Evolutionary conservation across 2,329 filamentous ascomycete genomes (phyloP).

Genomic region (Paracoccidioides lutzii): DNA sequence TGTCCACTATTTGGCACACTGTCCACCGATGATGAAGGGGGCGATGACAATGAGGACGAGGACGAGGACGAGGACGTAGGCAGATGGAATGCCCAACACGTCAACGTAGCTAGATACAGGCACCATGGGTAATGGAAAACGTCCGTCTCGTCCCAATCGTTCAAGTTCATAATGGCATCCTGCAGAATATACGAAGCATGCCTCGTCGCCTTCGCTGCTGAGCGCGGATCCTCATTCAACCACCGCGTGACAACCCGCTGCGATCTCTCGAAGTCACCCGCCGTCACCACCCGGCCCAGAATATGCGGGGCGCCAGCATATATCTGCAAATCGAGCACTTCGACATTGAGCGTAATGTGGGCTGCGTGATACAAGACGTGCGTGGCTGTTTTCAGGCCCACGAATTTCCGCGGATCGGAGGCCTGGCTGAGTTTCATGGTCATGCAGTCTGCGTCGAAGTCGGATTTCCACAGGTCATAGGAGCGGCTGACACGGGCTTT

Average conservation of each 20-base stretch:
- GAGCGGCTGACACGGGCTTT: conserved; percentile 39
- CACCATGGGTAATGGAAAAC: conserved; percentile 52
- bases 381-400: conserved; percentile 37
- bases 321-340: conserved; percentile 50
- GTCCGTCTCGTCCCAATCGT: conserved; percentile 40
- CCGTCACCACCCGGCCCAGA: conserved; percentile 42
- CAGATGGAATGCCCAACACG: conserved; percentile 47
- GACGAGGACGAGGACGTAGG: conserved; percentile 13
- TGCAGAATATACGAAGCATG: conserved; percentile 43
- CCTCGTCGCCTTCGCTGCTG: conserved; percentile 36
- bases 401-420: conserved; percentile 30
- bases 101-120: conserved; percentile 46
- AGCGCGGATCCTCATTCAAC: conserved; percentile 23
- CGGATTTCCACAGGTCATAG: conserved; percentile 46
- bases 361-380: conserved; percentile 48
- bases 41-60: not conserved
- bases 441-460: conserved; percentile 43
- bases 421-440: conserved; percentile 23
- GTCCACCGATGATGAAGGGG: conserved; percentile 4
- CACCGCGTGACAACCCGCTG: conserved; percentile 41
- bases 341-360: conserved; percentile 43
- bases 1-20: conserved; percentile 6
- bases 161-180: conserved; percentile 37
- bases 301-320: conserved; percentile 49
- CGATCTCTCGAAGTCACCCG: conserved; percentile 38